A percentile compares a stretch with the other conserved stretches of the same genome.
These are phyloP conservation scores for Peniophora sp. DNA, from an alignment of 1,284 basidiomycete species.

Conservation along the genomic window DNA sequence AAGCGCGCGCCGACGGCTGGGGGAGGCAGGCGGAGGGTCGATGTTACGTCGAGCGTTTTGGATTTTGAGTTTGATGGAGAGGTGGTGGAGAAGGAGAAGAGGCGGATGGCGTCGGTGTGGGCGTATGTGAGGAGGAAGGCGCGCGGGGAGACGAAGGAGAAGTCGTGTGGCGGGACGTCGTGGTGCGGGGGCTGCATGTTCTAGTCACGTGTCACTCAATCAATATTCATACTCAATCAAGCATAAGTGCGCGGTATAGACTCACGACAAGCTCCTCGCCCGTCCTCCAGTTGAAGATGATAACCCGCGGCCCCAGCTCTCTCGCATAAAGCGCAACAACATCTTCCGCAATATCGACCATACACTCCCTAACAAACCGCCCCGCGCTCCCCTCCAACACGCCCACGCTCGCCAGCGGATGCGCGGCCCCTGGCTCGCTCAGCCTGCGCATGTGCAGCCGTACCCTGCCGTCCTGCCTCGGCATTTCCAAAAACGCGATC, in stretches of 20 bases:
- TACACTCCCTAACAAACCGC: conserved; percentile 13
- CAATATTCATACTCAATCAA: not conserved
- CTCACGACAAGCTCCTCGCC: conserved; percentile 36
- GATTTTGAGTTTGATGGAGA: not conserved
- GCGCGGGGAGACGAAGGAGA: conserved; percentile 37
- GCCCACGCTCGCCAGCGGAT: not conserved
- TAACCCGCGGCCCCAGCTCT: conserved; percentile 25
- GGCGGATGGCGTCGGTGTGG: not conserved
- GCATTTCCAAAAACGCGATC: conserved; percentile 36
- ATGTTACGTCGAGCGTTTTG: not conserved
- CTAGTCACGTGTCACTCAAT: not conserved
- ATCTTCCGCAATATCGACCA: conserved; percentile 45
- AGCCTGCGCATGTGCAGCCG: conserved; percentile 6
- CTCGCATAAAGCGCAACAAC: conserved; percentile 39
- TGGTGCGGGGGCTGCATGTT: not conserved
- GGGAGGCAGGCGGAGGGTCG: not conserved
- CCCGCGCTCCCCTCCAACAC: not conserved
- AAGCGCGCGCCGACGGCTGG: not conserved
- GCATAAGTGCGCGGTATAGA: conserved; percentile 4
- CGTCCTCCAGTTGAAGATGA: conserved; percentile 50
- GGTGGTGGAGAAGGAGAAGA: not conserved
- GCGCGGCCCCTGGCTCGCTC: conserved; percentile 8
- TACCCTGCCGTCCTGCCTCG: conserved; percentile 7
- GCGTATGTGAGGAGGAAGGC: conserved; percentile 32
- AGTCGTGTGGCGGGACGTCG: conserved; percentile 20